Percentiles rank a stretch among this genome's conserved stretches.
Conservation (phyloP, 352 stramenopile species). For the Phytophthora tubulina region DNA sequence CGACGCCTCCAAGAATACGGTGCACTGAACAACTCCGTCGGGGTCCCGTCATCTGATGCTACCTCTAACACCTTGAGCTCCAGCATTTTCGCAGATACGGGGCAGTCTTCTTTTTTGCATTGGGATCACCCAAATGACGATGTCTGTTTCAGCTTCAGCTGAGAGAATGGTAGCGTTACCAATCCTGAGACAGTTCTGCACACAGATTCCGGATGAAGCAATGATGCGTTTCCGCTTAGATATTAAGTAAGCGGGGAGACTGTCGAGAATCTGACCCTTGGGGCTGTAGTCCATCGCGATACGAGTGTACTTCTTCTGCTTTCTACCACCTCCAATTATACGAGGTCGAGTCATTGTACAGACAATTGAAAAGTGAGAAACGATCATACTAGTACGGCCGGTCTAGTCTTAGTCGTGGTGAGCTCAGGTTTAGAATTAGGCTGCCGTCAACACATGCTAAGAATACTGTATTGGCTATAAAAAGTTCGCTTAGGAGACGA, state of each 20-base stretch:
- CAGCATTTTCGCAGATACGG: slow-evolving; percentile 5
- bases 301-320: neutral
- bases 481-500: neutral
- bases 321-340: neutral
- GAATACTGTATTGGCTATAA: neutral
- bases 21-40: neutral
- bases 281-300: neutral
- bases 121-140: slow-evolving; percentile 8
- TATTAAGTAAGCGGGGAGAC: neutral
- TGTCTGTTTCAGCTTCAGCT: neutral
- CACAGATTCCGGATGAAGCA: neutral
- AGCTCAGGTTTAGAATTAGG: neutral
- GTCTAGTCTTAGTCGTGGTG: neutral
- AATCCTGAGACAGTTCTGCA: neutral
- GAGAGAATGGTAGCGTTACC: slow-evolving; percentile 14
- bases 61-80: neutral
- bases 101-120: slow-evolving; percentile 8
- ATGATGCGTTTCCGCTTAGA: neutral
- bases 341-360: slow-evolving; percentile 4
- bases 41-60: neutral
- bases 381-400: neutral
- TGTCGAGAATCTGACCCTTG: neutral
- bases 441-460: neutral
- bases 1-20: neutral
- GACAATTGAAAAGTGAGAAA: neutral